Evolutionary conservation across 495 filamentous ascomycete species (phyloP), one percentile per base, ranked within the genome.

Genomic region (Monascus purpureus): DNA sequence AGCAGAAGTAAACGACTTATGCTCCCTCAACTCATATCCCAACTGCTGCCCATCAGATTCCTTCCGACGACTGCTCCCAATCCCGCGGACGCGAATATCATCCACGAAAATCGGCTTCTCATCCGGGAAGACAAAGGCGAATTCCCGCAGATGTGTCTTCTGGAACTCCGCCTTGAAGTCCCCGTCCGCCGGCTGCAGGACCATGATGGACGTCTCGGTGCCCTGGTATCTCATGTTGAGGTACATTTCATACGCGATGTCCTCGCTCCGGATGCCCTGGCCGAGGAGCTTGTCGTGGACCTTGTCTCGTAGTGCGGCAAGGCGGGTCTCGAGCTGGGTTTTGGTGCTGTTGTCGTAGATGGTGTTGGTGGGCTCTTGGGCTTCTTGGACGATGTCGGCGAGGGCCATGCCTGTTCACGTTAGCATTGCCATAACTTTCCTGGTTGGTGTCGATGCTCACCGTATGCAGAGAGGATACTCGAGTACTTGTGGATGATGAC

Each of bases 401-500:
- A 72, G 45, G 6, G 67, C 63, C 39, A 72, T 49, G 20, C 20
- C 20, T 22, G 20, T 22, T 9, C 4, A 22, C 9, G 20, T 22
- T 22, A 22, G 5, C 20, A 9, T 5, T 5, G 4, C 9, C 20
- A 22, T 9, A 9, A 5, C 20, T 22, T 22, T 9, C 20, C 4
- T 9, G 20, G 20, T 4, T 22, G 20, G 20, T 22, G 9, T 4
- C 20, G 5, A 9, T 5, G 20, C 20, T 22, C 9, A 13, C 67
- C 67, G 30, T 70, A 72, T 1, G 67, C 67, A 1, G 63, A 67
- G 4, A 72, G 36, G 28, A 72, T 60, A 2, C 57, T 64, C 2
- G 66, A 67, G 33, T 66, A 65, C 25, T 61, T 63, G 45, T 72
- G 66, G n/a, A 72, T 63, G 25, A 72, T 53, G 17, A 70, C 59